Evolutionary conservation across 2,329 filamentous ascomycete species (phyloP), one percentile per base, ranked within the genome.

Genomic region (Aureobasidium sp.): DNA sequence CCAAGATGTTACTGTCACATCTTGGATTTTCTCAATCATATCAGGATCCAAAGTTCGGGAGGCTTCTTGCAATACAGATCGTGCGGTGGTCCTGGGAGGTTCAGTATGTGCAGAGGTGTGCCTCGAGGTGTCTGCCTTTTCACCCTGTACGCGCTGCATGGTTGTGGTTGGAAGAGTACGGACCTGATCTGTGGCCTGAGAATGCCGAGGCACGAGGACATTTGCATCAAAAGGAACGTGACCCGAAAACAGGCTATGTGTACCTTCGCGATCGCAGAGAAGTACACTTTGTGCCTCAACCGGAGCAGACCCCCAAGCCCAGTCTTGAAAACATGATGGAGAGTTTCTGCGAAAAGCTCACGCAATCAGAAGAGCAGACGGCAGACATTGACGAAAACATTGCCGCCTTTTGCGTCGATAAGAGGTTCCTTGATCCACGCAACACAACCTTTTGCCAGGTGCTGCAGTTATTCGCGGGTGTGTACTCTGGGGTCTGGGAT

Each of bases 161-260:
- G 41, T 12, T 45, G 41, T 45, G 25, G 27, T 34, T 45, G 41
- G 41, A 45, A 19, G 41, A 45, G 19, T 45, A 45, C 4, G 41
- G 41, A 34, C 12, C 41, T 3, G 27, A 32, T n/a, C 14, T 45
- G 16, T 45, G 41, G 41, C 27, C 41, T n/a, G 27, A 6, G 14
- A 29, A 32, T n/a, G 22, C 3, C 4, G 12, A 41, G 21, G 14
- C 19, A 19, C 25, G 40, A 19, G n/a, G 10, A 32, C 40, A 32
- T 29, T n/a, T 44, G 5, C 11, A 12, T 6, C 34, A 6, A 6
- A 6, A n/a, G 5, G 7, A 17, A 6, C 7, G 34, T 3, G 24
- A 44, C 17, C 19, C 17, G 3, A 16, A n/a, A 17, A 27, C 11
- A 16, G 22, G 10, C 27, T 41, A 25, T n/a, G 39, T 41, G 12